A percentile compares a stretch with the other conserved stretches of the same genome.
These are phyloP conservation scores for Neurospora intermedia DNA, from an alignment of 495 filamentous ascomycete genomes.

Conservation along the genomic window DNA sequence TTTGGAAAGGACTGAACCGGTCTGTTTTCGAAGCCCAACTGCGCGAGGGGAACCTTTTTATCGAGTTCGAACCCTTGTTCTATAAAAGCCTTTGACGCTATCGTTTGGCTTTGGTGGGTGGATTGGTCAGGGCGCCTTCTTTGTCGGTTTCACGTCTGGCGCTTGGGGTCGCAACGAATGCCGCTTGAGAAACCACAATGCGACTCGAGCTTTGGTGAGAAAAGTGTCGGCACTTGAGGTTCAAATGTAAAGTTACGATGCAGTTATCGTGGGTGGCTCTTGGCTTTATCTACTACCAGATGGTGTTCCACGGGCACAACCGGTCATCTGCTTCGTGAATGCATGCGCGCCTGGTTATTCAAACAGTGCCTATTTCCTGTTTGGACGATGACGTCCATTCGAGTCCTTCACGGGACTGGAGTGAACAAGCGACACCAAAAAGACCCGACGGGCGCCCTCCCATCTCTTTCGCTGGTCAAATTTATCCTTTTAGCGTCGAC, in stretches of 20 bases:
- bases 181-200: background rate
- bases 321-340: conserved; percentile 1
- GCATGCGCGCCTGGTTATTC: background rate
- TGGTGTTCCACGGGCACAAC: background rate
- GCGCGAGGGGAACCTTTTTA: conserved; percentile 1
- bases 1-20: background rate
- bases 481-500: too few species aligned
- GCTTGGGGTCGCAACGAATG: background rate
- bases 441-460: background rate
- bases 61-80: conserved; percentile 2
- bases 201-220: background rate
- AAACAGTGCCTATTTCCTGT: conserved; percentile 1
- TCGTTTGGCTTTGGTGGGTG: background rate
- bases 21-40: background rate
- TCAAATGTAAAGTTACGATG: background rate
- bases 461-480: too few species aligned
- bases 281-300: background rate
- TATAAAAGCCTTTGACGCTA: conserved; percentile 4
- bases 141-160: conserved; percentile 16
- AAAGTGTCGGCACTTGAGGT: background rate
- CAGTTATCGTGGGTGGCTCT: background rate
- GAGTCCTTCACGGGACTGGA: background rate
- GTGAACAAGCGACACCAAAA: background rate
- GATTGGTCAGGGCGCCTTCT: conserved; percentile 7
- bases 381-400: conserved; percentile 4